Base-by-base conservation (phyloP, 306 rosid species). In the Sesbania bispinosa region DNA sequence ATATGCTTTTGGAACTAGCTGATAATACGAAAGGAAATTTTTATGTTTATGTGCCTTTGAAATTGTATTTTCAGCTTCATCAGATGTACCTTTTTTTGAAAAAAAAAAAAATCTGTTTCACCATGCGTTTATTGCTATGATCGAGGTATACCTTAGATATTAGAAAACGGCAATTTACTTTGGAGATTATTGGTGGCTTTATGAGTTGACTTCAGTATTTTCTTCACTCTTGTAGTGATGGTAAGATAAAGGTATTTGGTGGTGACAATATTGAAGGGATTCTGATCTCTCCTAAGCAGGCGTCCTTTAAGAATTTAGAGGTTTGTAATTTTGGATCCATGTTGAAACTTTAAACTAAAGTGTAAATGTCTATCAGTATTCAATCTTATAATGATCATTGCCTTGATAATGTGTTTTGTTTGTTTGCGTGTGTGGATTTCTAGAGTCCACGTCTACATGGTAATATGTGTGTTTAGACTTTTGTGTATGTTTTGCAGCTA, bases 171-270 rank as follows among this genome's bases (percentile, higher is more conserved):
- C 0, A 15, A 30, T 9, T 64, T 64, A 24, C 5, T 35, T 1
- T 29, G 7, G 65, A 75, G 46, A 47, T 39, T 48, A 24, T 51
- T 65, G 19, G 51, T 27, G 77, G 50, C 50, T 18, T 76, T 71
- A 16, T 69, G 27, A 47, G 65, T 74, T 76, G 75, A 79, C 52
- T 51, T 48, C 3, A 7, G n/a, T 16, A 30, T 61, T 71, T 64
- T 59, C 55, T 82, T 77, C 62, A 8, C 73, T 66, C 62, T 62
- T 82, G 88, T 78, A 93, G 98, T 69, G 96, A 93, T 84, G 98
- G 98, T 18, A 84, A 92, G 82, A 90, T 93, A 82, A 93, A 93
- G 82, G 87, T 93, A 61, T 81, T 88, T 41, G 98, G 96, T 58
- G 93, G 91, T 39, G 86, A 86, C 78, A 82, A 77, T 67, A 82